These are phyloP conservation scores for Diplotaxis tenuifolia DNA, from an alignment of 345 rosid genomes.

Conservation along the genomic window DNA sequence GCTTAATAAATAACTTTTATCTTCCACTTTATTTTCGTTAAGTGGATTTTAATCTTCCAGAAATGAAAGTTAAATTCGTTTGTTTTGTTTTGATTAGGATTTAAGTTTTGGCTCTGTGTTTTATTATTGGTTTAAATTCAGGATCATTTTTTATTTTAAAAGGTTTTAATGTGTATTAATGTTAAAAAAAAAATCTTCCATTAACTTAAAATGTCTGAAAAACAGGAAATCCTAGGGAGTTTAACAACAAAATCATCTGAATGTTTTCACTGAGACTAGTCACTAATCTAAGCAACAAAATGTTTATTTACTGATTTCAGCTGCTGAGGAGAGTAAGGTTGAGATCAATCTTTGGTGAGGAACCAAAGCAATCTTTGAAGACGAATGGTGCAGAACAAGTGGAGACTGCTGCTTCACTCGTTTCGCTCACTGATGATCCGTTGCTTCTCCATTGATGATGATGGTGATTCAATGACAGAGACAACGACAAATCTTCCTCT, in stretches of 20 bases:
- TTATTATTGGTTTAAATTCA: background rate
- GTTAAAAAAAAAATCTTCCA: too few species aligned
- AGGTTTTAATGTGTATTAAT: too few species aligned
- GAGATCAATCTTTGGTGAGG: constrained; percentile 40
- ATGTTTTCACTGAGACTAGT: constrained; percentile 19
- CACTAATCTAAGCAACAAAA: constrained; percentile 22
- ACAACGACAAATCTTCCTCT: constrained; percentile 48
- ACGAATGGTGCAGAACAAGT: constrained; percentile 39
- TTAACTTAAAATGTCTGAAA: background rate
- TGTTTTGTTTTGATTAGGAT: background rate
- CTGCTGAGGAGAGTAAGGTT: constrained; percentile 71
- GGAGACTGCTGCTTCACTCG: constrained; percentile 68
- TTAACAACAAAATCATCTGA: constrained; percentile 6
- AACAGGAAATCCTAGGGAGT: constrained; percentile 10
- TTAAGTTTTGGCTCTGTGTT: background rate
- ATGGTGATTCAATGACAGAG: constrained; percentile 50
- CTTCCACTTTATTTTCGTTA: background rate
- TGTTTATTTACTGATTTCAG: background rate
- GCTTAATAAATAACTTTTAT: background rate
- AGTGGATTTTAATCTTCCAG: background rate
- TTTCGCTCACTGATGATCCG: constrained; percentile 58
- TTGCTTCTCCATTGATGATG: constrained; percentile 49
- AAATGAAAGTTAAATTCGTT: background rate
- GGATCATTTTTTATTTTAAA: background rate
- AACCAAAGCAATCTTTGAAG: constrained; percentile 41